Base-by-base conservation (phyloP, 345 rosid genomes). In the Pugionium cornutum region DNA sequence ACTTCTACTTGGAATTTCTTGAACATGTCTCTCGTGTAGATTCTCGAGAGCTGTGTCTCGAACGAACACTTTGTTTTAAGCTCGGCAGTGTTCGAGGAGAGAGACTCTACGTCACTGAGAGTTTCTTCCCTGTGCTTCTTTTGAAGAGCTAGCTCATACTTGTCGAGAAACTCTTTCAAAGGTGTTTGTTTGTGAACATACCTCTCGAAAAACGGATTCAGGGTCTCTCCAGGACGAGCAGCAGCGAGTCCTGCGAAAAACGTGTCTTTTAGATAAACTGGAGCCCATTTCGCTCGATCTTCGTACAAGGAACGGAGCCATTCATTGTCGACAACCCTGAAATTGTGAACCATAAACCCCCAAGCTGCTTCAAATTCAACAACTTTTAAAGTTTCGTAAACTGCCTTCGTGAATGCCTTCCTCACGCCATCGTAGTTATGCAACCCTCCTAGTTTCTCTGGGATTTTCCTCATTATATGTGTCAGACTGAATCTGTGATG, bases 91-190 rank as follows among this genome's bases (percentile, higher is more conserved):
- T 70, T 83, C 7, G 76, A 68, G 72, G 53, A 66, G 66, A 87
- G 83, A 7, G 91, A 83, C 56, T 81, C 92, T 28, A 75, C 32
- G 72, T 92, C 92, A 0, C 83, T 76, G 8, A 77, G 74, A 61
- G 82, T 76, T 78, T 89, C 98, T 75, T 89, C 87, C 76, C 53
- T 78, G 78, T 81, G 91, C 78, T 83, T 86, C 81, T 79, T 86
- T 53, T 86, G 91, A 41, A 87, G 68, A 45, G 89, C 86, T 70
- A 87, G 45, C 71, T 86, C 96, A 30, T 86, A 87, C 79, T 85
- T 84, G 58, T 89, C 96, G 4, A 92, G 87, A 79, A 92, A 92
- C 79, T 92, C 96, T 71, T 86, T 92, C 75, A 92, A 58, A 31
- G 95, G 86, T 18, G 96, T 92, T 58, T 87, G 91, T 36, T 82